Base-by-base conservation (phyloP, 23 red algal genomes). In the Gracilariopsis chorda region DNA sequence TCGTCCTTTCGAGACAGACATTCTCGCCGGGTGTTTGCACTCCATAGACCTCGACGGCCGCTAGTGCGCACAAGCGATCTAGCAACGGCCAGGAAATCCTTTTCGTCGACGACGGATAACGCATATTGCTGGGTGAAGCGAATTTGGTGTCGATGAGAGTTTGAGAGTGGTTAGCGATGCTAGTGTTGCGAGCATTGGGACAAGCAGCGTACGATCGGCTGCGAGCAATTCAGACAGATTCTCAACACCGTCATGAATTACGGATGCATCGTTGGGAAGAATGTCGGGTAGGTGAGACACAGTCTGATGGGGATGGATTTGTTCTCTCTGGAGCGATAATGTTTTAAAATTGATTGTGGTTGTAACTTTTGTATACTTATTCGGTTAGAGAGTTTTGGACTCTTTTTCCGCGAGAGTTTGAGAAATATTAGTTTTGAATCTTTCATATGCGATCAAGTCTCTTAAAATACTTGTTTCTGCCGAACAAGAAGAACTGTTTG, bases 171-270 rank as follows among this genome's bases (percentile, higher is more conserved):
- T n/a, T n/a, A 87, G 82, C 4, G 36, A 70, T 28, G 82, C 52
- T 27, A 87, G 63, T 2, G 82, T 87, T 39, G 82, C 82, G 9
- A 87, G 61, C 36, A 87, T 74, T 37, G 82, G 61, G 3, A 87
- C 82, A 30, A 87, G 48, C 19, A 87, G 65, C n/a, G 82, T 87
- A 7, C 82, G 82, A 45, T 87, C 82, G 48, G 65, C 41, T 48
- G 61, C 40, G 32, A 87, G 65, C 47, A 87, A 30, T 37, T 87
- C 82, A 13, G 82, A 87, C 17, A 87, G 65, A 28, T 30, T 83
- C 24, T 83, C 78, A 42, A 83, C 53, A 20, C 46, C 32, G 27
- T 70, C 44, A 25, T 52, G 42, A 58, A 80, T 59, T 6, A 59
- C 35, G 25, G 76, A 80, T 68, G 82, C 48, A 70, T 87, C 82